Base-by-base conservation (phyloP, 1,139 yeast species). In the Yamadazyma sp. region DNA sequence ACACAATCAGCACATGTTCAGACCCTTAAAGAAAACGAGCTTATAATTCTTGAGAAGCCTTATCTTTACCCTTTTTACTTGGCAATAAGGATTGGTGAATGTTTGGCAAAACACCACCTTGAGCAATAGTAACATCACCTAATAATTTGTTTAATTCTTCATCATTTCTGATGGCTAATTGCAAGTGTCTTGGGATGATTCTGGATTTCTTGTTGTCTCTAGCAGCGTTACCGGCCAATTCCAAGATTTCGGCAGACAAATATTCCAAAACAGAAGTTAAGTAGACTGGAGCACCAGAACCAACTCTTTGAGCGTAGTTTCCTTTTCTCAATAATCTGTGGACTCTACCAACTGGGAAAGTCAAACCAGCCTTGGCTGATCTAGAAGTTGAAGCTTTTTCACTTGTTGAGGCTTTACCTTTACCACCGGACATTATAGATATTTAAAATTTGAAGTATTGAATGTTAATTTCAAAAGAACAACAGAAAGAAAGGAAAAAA, bases 51-150 rank as follows among this genome's bases (percentile, higher is more conserved):
- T 85, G 94, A 64, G 92, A 85, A 72, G 87, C 89, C 73, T 83
- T 82, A 74, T 83, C 82, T 51, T 87, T 77, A 60, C 88, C 79
- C 81, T 91, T 91, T 82, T 89, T 83, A 15, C 15, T 10, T 75
- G 97, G 97, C 72, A 89, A 83, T 73, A 91, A 83, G 78, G 86
- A 85, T 73, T 85, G 91, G 76, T 91, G 96, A 67, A 84, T 85
- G 86, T 91, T 89, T 79, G 96, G 96, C 69, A 88, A 79, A 56
- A 88, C 96, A 85, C 96, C 96, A 85, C 96, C 96, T 77, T 87
- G 95, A 57, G 96, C 95, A 62, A 87, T 88, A 54, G 95, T 86
- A 58, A 87, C 95, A 67, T 86, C 89, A 65, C 98, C 98, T 58
- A 87, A 78, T 62, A 71, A 71, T 62, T 72, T 71, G 68, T 70